phyloP scores from a whole-genome alignment of 108 stramenopile species.

The Discostella stelligeroides region DNA sequence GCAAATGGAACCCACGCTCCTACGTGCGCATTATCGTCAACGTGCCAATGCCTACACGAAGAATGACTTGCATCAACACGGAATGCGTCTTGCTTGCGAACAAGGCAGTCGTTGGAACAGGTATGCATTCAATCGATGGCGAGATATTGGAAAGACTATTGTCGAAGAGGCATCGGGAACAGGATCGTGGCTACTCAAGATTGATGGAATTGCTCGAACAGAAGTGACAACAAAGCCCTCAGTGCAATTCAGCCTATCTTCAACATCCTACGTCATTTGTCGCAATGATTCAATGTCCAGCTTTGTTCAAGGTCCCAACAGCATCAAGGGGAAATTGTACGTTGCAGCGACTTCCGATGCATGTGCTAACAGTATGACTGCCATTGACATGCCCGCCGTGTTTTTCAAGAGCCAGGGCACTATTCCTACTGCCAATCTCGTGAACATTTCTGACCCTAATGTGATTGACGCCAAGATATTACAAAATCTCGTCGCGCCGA shows the following conservation, averaged over 20 bases:
- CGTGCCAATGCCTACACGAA: constrained; percentile 19
- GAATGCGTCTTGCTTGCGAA: constrained; percentile 25
- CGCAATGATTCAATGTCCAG: constrained; percentile 1
- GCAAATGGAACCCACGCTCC: constrained; percentile 5
- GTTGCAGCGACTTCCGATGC: background rate
- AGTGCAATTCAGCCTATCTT: background rate
- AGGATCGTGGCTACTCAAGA: constrained; percentile 18
- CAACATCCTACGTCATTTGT: constrained; percentile 3
- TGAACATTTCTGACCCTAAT: constrained; percentile 7
- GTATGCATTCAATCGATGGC: constrained; percentile 32
- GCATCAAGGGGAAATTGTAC: background rate
- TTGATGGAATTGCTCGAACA: constrained; percentile 34
- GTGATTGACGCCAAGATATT: constrained; percentile 20
- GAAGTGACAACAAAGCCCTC: constrained; percentile 20
- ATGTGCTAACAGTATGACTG: background rate
- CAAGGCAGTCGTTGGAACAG: constrained; percentile 35
- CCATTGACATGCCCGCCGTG: constrained; percentile 18
- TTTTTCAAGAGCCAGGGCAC: background rate
- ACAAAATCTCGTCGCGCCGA: constrained; percentile 1
- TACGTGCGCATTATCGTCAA: constrained; percentile 34
- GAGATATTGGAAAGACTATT: constrained; percentile 36
- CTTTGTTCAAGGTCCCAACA: background rate
- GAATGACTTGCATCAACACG: constrained; percentile 17
- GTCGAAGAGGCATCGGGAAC: constrained; percentile 11
- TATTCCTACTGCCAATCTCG: constrained; percentile 19